A percentile compares a stretch with the other conserved stretches of the same genome.
Conservation (phyloP, 768 basidiomycete genomes). For the Tulasnella sp. region DNA sequence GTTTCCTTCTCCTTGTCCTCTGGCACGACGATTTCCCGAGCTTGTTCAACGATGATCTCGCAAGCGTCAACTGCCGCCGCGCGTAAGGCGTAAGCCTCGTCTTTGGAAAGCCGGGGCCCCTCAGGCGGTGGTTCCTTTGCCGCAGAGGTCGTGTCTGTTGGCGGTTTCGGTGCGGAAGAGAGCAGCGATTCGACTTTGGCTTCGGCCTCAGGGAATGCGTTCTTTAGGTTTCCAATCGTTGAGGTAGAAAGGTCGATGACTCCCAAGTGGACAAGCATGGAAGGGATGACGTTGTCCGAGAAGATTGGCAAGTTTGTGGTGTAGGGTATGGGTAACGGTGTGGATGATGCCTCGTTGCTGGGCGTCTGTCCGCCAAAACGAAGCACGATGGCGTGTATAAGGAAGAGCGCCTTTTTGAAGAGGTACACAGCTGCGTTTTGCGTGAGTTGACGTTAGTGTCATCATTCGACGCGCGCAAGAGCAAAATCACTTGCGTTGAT, state of each 20-base stretch:
- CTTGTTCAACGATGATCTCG: constrained; percentile 48
- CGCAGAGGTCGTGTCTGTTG: not conserved
- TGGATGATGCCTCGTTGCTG: constrained; percentile 38
- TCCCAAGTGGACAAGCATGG: constrained; percentile 65
- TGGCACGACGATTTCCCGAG: constrained; percentile 28
- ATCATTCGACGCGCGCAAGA: constrained; percentile 1
- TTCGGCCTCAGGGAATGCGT: constrained; percentile 7
- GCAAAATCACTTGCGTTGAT: constrained; percentile 37
- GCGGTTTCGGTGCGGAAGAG: constrained; percentile 22
- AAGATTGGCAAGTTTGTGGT: constrained; percentile 33
- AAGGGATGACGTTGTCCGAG: constrained; percentile 72
- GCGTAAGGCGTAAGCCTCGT: constrained; percentile 60
- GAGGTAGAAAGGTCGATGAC: constrained; percentile 54
- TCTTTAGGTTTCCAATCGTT: constrained; percentile 25
- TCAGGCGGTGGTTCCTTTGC: constrained; percentile 23
- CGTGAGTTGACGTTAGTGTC: not conserved
- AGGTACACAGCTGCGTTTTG: constrained; percentile 57
- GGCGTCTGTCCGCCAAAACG: constrained; percentile 53
- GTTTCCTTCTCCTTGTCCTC: constrained; percentile 23
- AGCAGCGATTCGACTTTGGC: constrained; percentile 34
- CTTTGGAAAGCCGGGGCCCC: constrained; percentile 42
- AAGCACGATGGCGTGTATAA: constrained; percentile 53
- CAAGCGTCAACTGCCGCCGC: constrained; percentile 73
- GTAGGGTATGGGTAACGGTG: constrained; percentile 32
- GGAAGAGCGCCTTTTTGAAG: constrained; percentile 82